phyloP scores from a whole-genome alignment of 1,139 yeast genomes.

The Pichia sp. region DNA sequence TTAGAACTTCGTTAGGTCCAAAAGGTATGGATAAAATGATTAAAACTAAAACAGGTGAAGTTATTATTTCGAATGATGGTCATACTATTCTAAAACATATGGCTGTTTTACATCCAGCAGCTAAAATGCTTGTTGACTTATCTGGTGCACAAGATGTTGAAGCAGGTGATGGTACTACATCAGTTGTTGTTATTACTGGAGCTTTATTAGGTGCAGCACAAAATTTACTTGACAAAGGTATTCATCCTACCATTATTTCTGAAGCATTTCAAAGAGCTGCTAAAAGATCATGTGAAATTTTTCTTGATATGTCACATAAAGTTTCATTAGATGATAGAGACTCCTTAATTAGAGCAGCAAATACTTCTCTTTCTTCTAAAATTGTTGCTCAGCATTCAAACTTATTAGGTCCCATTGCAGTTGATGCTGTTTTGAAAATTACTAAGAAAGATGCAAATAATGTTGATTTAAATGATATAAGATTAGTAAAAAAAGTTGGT shows the following conservation, averaged over 20 bases:
- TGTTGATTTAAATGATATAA: slow-evolving; percentile 83
- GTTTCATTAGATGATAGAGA: slow-evolving; percentile 73
- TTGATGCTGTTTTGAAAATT: slow-evolving; percentile 84
- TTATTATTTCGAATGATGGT: slow-evolving; percentile 95
- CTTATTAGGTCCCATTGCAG: slow-evolving; percentile 87
- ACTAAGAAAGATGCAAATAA: slow-evolving; percentile 39
- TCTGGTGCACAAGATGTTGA: slow-evolving; percentile 97
- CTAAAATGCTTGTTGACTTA: slow-evolving; percentile 95
- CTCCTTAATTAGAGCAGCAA: slow-evolving; percentile 82
- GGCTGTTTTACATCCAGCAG: slow-evolving; percentile 98
- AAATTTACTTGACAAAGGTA: slow-evolving; percentile 77
- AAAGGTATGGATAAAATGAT: slow-evolving; percentile 99
- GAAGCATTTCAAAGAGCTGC: slow-evolving; percentile 96
- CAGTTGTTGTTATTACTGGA: slow-evolving; percentile 94
- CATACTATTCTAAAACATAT: slow-evolving; percentile 94
- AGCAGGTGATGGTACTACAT: slow-evolving; percentile 98
- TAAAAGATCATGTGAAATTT: slow-evolving; percentile 72
- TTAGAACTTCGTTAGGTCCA: slow-evolving; percentile 95
- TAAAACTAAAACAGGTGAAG: slow-evolving; percentile 86
- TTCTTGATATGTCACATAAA: slow-evolving; percentile 77
- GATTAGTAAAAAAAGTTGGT: slow-evolving; percentile 88
- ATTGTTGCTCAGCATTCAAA: slow-evolving; percentile 90
- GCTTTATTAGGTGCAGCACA: slow-evolving; percentile 94
- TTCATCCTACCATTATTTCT: slow-evolving; percentile 92
- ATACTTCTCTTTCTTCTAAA: slow-evolving; percentile 88